phyloP scores from a whole-genome alignment of 345 rosid species.

The Gossypium ekmanianum region DNA sequence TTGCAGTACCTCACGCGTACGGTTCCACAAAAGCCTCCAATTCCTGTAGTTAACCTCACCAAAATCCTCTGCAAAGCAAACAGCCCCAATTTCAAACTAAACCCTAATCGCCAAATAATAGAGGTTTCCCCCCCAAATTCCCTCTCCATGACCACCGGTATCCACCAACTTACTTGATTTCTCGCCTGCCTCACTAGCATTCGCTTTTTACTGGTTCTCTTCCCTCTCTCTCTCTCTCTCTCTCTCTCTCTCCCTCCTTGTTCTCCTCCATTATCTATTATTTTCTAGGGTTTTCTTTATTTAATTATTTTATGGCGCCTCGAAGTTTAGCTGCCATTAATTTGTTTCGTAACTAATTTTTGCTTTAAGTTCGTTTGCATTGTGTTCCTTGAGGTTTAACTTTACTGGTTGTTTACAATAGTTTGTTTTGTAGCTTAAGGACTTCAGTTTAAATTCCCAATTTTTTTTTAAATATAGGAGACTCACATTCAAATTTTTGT shows the following conservation, averaged over 20 bases:
- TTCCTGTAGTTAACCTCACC: neutral
- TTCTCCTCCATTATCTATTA: conserved; percentile 10
- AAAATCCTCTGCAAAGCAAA: neutral
- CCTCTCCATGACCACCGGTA: conserved; percentile 13
- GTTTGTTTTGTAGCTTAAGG: neutral
- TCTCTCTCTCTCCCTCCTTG: conserved; percentile 2
- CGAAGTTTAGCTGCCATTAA: neutral
- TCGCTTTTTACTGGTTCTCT: conserved; percentile 16
- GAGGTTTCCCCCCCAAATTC: conserved; percentile 15
- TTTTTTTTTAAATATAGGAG: neutral
- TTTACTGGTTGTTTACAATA: neutral
- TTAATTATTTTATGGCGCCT: neutral
- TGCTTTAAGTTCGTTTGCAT: conserved; percentile 12
- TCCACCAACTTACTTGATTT: conserved; percentile 16
- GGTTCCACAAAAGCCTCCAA: neutral
- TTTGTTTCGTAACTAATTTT: neutral
- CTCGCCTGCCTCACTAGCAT: conserved; percentile 11
- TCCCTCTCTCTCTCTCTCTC: neutral
- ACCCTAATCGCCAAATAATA: neutral
- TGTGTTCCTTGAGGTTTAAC: neutral
- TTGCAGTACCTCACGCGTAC: neutral
- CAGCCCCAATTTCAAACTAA: neutral
- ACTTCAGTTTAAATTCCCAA: neutral
- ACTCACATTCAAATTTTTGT: neutral
- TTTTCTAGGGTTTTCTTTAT: neutral